Evolutionary conservation across 495 filamentous ascomycete genomes (phyloP).

Genomic region (Thermothielavioides terrestris): DNA sequence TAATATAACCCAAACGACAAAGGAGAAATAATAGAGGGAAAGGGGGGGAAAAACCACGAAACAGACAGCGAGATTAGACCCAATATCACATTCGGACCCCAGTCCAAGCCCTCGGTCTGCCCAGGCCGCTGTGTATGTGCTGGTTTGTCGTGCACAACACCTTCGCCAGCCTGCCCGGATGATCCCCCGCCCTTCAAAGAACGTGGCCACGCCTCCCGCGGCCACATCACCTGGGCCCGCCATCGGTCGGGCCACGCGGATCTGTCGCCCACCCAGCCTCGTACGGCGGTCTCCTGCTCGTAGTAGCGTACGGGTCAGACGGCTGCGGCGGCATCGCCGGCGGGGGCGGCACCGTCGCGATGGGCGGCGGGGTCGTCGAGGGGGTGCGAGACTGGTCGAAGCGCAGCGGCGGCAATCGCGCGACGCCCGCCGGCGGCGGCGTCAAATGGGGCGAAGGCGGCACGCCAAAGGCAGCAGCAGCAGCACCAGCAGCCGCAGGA

Average conservation of each 20-base stretch:
- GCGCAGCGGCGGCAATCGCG: slow-evolving; percentile 38
- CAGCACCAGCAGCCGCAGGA: not conserved
- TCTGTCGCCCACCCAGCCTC: slow-evolving; percentile 42
- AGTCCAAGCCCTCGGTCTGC: too few relatives aligned
- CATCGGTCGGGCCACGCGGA: slow-evolving; percentile 23
- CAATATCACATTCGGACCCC: not conserved
- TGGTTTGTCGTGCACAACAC: too few relatives aligned
- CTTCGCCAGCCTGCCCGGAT: too few relatives aligned
- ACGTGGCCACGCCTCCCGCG: not conserved
- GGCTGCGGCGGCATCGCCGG: slow-evolving; percentile 5
- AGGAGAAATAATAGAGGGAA: slow-evolving; percentile 12
- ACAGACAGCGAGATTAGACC: too few relatives aligned
- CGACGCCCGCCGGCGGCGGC: slow-evolving; percentile 27
- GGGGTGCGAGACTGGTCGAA: slow-evolving; percentile 29
- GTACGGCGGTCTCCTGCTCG: not conserved
- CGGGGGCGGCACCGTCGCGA: slow-evolving; percentile 8
- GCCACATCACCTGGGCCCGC: not conserved
- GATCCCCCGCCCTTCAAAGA: too few relatives aligned
- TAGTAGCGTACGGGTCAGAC: not conserved
- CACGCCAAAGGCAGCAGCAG: slow-evolving; percentile 22
- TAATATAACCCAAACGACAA: slow-evolving; percentile 6
- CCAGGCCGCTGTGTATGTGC: too few relatives aligned
- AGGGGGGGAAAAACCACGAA: not conserved
- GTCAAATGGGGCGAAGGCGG: slow-evolving; percentile 36
- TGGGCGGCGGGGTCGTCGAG: slow-evolving; percentile 21